phyloP scores from a whole-genome alignment of 805 yeast species.

The Metschnikowia gelsemii region DNA sequence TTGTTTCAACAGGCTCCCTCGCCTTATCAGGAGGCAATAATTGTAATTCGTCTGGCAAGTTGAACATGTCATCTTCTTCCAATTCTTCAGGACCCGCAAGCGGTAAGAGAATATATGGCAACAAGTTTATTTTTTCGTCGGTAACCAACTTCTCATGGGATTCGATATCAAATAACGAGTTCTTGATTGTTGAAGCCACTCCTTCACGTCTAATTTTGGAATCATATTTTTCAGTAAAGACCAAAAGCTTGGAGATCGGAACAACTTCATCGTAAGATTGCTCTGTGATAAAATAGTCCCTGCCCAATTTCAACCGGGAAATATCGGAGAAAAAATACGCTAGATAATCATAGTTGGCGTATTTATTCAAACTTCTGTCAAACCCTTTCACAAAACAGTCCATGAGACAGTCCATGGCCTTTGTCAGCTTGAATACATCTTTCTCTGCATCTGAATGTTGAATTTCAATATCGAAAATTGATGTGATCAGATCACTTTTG shows the following conservation, averaged over 20 bases:
- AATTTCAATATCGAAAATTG: constrained; percentile 43
- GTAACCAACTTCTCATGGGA: constrained; percentile 59
- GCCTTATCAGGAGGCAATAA: constrained; percentile 69
- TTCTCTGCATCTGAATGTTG: constrained; percentile 39
- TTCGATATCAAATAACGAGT: constrained; percentile 77
- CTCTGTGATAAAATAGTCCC: constrained; percentile 70
- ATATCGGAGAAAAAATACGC: constrained; percentile 88
- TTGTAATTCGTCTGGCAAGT: constrained; percentile 86
- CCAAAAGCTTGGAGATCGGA: constrained; percentile 78
- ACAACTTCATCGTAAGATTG: constrained; percentile 74
- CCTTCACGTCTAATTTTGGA: constrained; percentile 83
- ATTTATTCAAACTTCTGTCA: constrained; percentile 66
- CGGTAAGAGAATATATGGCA: constrained; percentile 82
- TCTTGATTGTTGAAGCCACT: constrained; percentile 88
- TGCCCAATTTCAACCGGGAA: constrained; percentile 71
- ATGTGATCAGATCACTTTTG: constrained; percentile 63
- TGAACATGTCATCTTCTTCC: constrained; percentile 80
- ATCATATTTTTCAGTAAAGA: constrained; percentile 79
- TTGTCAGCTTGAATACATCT: constrained; percentile 51
- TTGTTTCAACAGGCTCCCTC: constrained; percentile 69
- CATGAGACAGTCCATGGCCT: constrained; percentile 75
- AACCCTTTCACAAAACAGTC: constrained; percentile 87
- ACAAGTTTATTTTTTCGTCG: constrained; percentile 64
- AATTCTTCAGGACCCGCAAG: constrained; percentile 75
- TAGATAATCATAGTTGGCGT: constrained; percentile 77